Evolutionary conservation across 1,284 basidiomycete genomes (phyloP), one percentile per base, ranked within the genome.

Genomic region (Ceratobasidium sp.): DNA sequence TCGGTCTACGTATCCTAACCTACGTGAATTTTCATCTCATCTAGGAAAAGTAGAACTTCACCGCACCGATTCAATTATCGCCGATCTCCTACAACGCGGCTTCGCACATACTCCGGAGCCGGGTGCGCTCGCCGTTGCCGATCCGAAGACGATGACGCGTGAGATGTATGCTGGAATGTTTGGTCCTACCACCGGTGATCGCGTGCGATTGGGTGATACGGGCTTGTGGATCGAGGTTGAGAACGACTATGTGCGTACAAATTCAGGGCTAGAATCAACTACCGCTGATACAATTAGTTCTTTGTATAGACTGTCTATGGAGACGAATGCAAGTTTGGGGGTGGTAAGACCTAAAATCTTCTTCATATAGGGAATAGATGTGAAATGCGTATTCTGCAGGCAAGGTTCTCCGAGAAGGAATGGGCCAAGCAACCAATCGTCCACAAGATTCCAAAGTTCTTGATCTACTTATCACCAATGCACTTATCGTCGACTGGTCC

Each of bases 241-340:
- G 83, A 86, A 89, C 47, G 98, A 99, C 81, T 88, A 89, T 89
- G 95, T 90, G 83, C 82, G 86, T 78, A 42, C 26, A n/a, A 61
- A 26, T 23, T 51, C 10, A 23, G 75, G 42, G 37, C 11, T 35
- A 17, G 33, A 23, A 56, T 31, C 17, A 35, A 15, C 20, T 37
- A 23, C 23, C 0, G 20, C 7, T 65, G 17, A 0, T 37, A 17
- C 68, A 15, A 10, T 47, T 78, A 64, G 66, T 74, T 20, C 35
- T 26, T 31, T 17, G 11, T 75, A 0, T 77, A 93, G 89, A 92
- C 94, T 2, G 85, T 88, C 1, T 96, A 96, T 81, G 95, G 97
- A 10, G 97, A 99, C 80, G 98, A 99, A 85, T 92, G 94, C 86
- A 99, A 99, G 84, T 99, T 99, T 81, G 97, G 97, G 15, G 97